Conservation (phyloP, 805 yeast genomes). For the Pichia nakasei region DNA sequence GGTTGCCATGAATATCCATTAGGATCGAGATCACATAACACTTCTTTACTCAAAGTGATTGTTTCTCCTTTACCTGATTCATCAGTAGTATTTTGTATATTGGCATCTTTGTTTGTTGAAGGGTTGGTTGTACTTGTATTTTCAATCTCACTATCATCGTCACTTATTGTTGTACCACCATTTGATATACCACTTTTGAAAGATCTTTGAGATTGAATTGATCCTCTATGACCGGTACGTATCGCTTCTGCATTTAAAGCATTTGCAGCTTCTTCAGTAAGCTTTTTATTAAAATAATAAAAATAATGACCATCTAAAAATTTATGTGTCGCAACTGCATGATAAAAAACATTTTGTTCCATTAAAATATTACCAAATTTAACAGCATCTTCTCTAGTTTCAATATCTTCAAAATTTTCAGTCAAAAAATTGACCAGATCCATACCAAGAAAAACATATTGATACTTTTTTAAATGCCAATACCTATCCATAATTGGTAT, state of each 20-base stretch:
- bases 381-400: constrained; percentile 75
- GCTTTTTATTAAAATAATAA: constrained; percentile 60
- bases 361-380: constrained; percentile 70
- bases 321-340: constrained; percentile 75
- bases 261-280: constrained; percentile 12
- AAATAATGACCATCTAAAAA: constrained; percentile 92
- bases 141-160: background rate
- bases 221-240: background rate
- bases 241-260: background rate
- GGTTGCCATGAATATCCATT: constrained; percentile 60
- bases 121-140: background rate
- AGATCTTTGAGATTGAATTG: background rate
- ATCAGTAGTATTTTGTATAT: constrained; percentile 8
- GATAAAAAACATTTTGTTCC: constrained; percentile 64
- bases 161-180: background rate
- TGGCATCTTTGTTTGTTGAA: constrained; percentile 1
- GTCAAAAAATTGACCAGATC: constrained; percentile 83
- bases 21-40: constrained; percentile 71
- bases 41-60: constrained; percentile 57
- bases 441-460: constrained; percentile 73
- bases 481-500: constrained; percentile 65
- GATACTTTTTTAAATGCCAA: constrained; percentile 84
- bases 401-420: constrained; percentile 69
- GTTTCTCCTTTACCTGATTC: constrained; percentile 5
- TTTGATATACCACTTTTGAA: background rate